A percentile compares a stretch with the other conserved stretches of the same genome.
Evolutionary conservation across 495 filamentous ascomycete species (phyloP).

Genomic region (Podospora pseudocomata): DNA sequence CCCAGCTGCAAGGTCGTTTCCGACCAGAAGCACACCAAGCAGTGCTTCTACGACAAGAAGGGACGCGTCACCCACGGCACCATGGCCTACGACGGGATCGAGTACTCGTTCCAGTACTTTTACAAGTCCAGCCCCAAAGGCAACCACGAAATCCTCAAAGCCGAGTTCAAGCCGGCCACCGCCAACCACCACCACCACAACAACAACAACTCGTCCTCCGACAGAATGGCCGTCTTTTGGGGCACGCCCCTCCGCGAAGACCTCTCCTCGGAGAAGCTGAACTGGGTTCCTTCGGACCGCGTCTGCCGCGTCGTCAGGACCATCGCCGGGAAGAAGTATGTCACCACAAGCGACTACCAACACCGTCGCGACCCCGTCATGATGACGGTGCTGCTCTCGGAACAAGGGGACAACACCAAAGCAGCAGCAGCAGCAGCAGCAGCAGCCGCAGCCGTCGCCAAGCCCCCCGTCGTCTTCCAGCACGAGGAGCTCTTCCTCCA

Average conservation of each 20-base stretch:
- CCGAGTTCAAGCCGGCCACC: constrained; percentile 15
- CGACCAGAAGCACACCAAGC: neutral
- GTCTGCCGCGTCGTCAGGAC: constrained; percentile 22
- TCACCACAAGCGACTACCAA: constrained; percentile 24
- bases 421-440: neutral
- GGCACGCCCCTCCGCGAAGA: constrained; percentile 20
- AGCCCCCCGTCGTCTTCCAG: constrained; percentile 21
- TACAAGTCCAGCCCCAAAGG: constrained; percentile 21
- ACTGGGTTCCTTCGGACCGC: constrained; percentile 26
- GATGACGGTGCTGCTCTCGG: constrained; percentile 13
- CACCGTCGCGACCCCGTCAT: constrained; percentile 29
- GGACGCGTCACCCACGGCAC: constrained; percentile 21
- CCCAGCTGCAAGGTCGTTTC: constrained; percentile 18
- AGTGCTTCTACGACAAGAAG: constrained; percentile 22
- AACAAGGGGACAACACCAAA: constrained; percentile 9
- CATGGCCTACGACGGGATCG: constrained; percentile 5
- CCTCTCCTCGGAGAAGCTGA: constrained; percentile 6
- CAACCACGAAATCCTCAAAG: constrained; percentile 24
- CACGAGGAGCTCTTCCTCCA: constrained; percentile 24
- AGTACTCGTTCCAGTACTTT: constrained; percentile 25
- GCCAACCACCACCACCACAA: neutral
- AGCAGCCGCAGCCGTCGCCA: neutral
- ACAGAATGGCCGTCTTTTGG: constrained; percentile 25
- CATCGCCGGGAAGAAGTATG: constrained; percentile 11
- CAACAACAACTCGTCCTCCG: neutral